These are phyloP conservation scores for Xerocomellus dryophilus DNA, from an alignment of 768 basidiomycete genomes.

Conservation along the genomic window DNA sequence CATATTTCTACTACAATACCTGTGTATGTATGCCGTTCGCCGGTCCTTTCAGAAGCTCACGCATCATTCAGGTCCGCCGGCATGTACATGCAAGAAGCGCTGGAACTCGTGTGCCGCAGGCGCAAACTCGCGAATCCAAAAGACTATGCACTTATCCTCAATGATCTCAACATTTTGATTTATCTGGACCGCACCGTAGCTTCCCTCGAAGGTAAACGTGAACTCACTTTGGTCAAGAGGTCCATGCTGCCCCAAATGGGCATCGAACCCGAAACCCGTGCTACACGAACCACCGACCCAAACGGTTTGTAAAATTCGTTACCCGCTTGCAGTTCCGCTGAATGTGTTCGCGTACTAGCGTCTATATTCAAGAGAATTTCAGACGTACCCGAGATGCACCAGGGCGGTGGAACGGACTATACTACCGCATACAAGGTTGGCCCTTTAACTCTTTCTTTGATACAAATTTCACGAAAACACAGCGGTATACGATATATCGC, in stretches of 20 bases:
- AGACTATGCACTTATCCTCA: conserved; percentile 78
- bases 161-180: conserved; percentile 63
- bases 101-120: conserved; percentile 77
- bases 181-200: conserved; percentile 97
- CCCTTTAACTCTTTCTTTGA: not conserved
- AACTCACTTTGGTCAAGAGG: conserved; percentile 77
- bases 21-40: conserved; percentile 56
- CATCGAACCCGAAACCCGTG: conserved; percentile 61
- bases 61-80: conserved; percentile 60
- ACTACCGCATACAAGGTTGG: conserved; percentile 83
- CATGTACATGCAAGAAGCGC: conserved; percentile 96
- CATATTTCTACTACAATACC: conserved; percentile 89
- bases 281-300: conserved; percentile 80
- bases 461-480: not conserved
- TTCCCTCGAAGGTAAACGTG: conserved; percentile 82
- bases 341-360: conserved; percentile 42
- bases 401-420: conserved; percentile 68
- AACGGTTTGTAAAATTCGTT: conserved; percentile 57
- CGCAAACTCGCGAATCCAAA: conserved; percentile 65
- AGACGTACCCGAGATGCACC: conserved; percentile 55
- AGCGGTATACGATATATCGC: conserved; percentile 91
- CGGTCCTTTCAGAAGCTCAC: not conserved
- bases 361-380: conserved; percentile 91
- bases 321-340: not conserved
- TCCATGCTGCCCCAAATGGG: conserved; percentile 73